Evolutionary conservation across 2,329 filamentous ascomycete species (phyloP).

Genomic region (Fusarium sp.): DNA sequence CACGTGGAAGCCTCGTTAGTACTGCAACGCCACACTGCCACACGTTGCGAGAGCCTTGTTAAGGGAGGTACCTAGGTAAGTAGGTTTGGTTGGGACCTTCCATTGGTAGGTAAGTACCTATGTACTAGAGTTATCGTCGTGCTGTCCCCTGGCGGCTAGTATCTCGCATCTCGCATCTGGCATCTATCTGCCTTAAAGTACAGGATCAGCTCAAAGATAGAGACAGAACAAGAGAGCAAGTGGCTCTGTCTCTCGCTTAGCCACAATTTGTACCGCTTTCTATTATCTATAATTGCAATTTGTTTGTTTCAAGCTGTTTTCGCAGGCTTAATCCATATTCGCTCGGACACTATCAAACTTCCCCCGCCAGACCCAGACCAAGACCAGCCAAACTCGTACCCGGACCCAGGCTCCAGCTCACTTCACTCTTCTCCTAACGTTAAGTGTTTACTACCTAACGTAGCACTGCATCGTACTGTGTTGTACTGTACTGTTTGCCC

Average conservation of each 20-base stretch:
- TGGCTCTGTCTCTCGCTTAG: not conserved
- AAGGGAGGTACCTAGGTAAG: too few relatives aligned
- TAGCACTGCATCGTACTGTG: constrained; percentile 9
- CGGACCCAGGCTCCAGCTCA: constrained; percentile 29
- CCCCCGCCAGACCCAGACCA: constrained; percentile 23
- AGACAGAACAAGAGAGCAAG: not conserved
- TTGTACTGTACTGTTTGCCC: constrained; percentile 1
- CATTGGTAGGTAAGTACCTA: not conserved
- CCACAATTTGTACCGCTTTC: not conserved
- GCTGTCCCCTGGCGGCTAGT: constrained; percentile 1
- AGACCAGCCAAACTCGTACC: not conserved
- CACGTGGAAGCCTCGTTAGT: constrained; percentile 1
- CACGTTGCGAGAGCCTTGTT: not conserved
- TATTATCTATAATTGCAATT: not conserved
- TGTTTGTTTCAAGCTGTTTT: constrained; percentile 14
- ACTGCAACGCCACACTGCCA: constrained; percentile 19
- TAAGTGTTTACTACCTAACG: not conserved
- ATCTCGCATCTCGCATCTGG: not conserved
- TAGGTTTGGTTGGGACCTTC: not conserved
- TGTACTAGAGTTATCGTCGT: constrained; percentile 14
- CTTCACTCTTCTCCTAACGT: constrained; percentile 22
- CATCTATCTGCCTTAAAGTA: not conserved
- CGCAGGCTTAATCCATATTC: constrained; percentile 28
- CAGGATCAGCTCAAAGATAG: constrained; percentile 1
- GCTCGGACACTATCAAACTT: constrained; percentile 29